Conservation (phyloP, 768 basidiomycete genomes). For the Boletus vinaceobasis region DNA sequence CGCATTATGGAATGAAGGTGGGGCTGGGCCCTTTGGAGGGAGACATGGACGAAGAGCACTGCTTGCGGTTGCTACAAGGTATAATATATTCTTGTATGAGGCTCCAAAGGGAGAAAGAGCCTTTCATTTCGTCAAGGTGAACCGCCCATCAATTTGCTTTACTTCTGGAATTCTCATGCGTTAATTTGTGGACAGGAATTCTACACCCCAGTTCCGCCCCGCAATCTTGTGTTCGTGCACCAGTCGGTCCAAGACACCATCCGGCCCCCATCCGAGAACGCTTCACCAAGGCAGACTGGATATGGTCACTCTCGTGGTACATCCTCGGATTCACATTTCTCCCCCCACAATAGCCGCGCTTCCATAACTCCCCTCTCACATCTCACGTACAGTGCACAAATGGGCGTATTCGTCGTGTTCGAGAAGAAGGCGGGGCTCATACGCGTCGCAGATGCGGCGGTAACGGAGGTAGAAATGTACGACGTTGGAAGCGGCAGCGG, state of each 20-base stretch:
- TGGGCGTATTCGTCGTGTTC: slow-evolving; percentile 78
- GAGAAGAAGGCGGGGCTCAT: slow-evolving; percentile 89
- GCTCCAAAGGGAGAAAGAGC: slow-evolving; percentile 80
- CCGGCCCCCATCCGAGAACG: slow-evolving; percentile 42
- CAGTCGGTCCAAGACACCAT: slow-evolving; percentile 57
- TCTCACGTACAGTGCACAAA: slow-evolving; percentile 62
- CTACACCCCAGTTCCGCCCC: slow-evolving; percentile 70
- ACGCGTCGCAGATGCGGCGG: slow-evolving; percentile 74
- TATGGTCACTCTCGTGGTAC: slow-evolving; percentile 41
- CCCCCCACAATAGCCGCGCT: slow-evolving; percentile 22
- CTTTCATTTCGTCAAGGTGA: slow-evolving; percentile 75
- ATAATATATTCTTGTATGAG: slow-evolving; percentile 71
- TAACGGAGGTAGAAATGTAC: slow-evolving; percentile 70
- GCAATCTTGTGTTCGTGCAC: slow-evolving; percentile 65
- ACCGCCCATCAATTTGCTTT: neutral
- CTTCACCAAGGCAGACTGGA: slow-evolving; percentile 21
- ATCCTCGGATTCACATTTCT: slow-evolving; percentile 39
- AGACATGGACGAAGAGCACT: slow-evolving; percentile 46
- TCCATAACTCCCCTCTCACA: slow-evolving; percentile 31
- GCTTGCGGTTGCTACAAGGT: slow-evolving; percentile 75
- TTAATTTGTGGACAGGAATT: slow-evolving; percentile 57
- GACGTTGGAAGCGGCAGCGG: slow-evolving; percentile 26
- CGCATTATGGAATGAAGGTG: slow-evolving; percentile 64
- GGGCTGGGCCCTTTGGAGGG: slow-evolving; percentile 40
- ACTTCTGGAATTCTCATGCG: neutral